phyloP scores from a whole-genome alignment of 164 flowering plant genomes.

The Buxus sempervirens region DNA sequence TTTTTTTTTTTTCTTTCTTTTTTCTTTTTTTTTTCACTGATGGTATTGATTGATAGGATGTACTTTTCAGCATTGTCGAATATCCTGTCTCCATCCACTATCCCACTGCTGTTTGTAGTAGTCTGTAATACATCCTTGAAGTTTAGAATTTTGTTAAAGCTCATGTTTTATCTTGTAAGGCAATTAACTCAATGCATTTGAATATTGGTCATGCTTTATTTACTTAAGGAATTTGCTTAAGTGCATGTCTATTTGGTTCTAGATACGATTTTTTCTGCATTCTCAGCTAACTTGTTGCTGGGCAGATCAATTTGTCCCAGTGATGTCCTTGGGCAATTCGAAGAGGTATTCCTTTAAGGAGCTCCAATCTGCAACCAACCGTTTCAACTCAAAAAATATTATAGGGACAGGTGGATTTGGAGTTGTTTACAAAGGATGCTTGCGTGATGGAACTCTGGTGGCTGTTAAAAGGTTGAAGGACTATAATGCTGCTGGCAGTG shows the following conservation, averaged over 20 bases:
- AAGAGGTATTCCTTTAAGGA: conserved; percentile 73
- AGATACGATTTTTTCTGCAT: conserved; percentile 2
- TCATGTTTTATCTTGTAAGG: background rate
- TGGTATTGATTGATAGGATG: too few species aligned
- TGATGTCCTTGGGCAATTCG: conserved; percentile 74
- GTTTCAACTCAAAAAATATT: conserved; percentile 70
- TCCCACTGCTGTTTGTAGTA: too few species aligned
- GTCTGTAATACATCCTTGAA: too few species aligned
- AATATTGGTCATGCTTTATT: background rate
- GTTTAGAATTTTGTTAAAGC: background rate
- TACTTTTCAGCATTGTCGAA: too few species aligned
- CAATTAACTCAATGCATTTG: background rate
- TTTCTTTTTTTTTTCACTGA: too few species aligned
- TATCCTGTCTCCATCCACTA: too few species aligned
- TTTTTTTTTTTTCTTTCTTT: too few species aligned
- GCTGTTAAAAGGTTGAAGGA: conserved; percentile 83
- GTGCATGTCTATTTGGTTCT: background rate
- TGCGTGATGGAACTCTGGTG: conserved; percentile 62
- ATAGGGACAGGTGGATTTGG: conserved; percentile 84
- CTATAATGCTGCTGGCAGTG: conserved; percentile 67
- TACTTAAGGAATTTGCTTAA: background rate
- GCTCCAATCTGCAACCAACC: conserved; percentile 69
- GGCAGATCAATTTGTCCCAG: conserved; percentile 77
- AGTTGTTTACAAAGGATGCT: conserved; percentile 71
- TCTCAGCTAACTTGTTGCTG: conserved; percentile 11